A percentile compares a stretch with the other conserved stretches of the same genome.
Evolutionary conservation across 2,329 filamentous ascomycete genomes (phyloP).

Genomic region (Talaromyces sp.): DNA sequence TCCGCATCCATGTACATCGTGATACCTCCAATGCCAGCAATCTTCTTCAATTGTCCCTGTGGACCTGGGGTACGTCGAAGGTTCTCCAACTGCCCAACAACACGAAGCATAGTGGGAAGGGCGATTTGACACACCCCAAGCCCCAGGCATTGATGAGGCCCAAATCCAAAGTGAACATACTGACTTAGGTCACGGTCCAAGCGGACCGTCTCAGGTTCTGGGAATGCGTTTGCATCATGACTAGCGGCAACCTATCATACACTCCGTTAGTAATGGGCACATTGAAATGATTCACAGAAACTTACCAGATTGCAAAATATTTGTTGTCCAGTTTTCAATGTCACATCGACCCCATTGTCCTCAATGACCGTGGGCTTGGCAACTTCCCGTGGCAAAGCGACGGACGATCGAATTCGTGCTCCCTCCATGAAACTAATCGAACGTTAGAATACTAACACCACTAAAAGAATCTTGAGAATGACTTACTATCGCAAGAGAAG

Average conservation of each 20-base stretch:
- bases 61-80: slow-evolving; percentile 44
- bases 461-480: background rate
- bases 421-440: slow-evolving; percentile 44
- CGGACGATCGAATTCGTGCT: slow-evolving; percentile 41
- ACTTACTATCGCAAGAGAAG: slow-evolving; percentile 55
- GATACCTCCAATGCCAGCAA: slow-evolving; percentile 43
- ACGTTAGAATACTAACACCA: slow-evolving; percentile 11
- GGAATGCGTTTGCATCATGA: slow-evolving; percentile 40
- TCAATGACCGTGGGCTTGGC: slow-evolving; percentile 36
- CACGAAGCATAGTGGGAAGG: slow-evolving; percentile 44
- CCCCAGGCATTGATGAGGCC: slow-evolving; percentile 66
- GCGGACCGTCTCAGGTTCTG: slow-evolving; percentile 53
- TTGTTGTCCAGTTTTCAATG: slow-evolving; percentile 38
- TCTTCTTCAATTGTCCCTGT: slow-evolving; percentile 46
- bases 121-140: slow-evolving; percentile 35
- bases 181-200: slow-evolving; percentile 63
- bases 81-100: slow-evolving; percentile 45
- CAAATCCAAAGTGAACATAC: slow-evolving; percentile 68
- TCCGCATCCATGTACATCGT: slow-evolving; percentile 49
- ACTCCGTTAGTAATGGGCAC: background rate
- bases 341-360: slow-evolving; percentile 36
- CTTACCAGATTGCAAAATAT: slow-evolving; percentile 43
- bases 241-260: slow-evolving; percentile 36
- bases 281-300: background rate
- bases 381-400: slow-evolving; percentile 41